Evolutionary conservation across 257 asterid genomes (phyloP).

Genomic region (Plantago ovata): DNA sequence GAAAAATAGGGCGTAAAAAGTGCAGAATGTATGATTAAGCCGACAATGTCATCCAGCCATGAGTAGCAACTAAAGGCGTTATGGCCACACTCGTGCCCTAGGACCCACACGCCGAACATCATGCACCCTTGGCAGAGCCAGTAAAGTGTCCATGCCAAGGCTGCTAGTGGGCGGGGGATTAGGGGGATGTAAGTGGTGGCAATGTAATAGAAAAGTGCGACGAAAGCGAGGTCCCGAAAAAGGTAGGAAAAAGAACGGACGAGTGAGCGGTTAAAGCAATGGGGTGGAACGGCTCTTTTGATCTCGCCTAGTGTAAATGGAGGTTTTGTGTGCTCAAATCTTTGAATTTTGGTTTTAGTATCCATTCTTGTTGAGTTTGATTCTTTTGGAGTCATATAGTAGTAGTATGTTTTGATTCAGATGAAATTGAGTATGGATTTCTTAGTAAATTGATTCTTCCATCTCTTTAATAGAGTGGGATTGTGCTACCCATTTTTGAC

Average conservation of each 20-base stretch:
- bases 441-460: too few species aligned
- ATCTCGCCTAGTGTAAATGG: conserved; percentile 30
- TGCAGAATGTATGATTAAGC: conserved; percentile 63
- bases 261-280: conserved; percentile 57
- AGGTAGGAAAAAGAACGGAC: conserved; percentile 46
- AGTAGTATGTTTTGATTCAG: too few species aligned
- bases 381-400: too few species aligned
- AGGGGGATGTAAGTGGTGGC: conserved; percentile 40
- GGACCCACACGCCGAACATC: conserved; percentile 57
- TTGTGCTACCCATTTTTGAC: too few species aligned
- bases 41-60: conserved; percentile 59
- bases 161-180: conserved; percentile 32
- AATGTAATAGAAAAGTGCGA: conserved; percentile 37
- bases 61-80: conserved; percentile 63
- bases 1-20: conserved; percentile 66
- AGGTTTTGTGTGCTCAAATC: conserved; percentile 34
- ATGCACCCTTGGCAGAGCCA: conserved; percentile 57
- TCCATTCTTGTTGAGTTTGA: too few species aligned
- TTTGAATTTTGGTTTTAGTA: neutral
- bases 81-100: conserved; percentile 71
- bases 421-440: too few species aligned
- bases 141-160: conserved; percentile 49
- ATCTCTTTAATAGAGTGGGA: too few species aligned
- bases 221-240: conserved; percentile 39
- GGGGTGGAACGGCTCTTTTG: conserved; percentile 28